phyloP scores from a whole-genome alignment of 495 filamentous ascomycete species.

The Astrocystis sublimbata region DNA sequence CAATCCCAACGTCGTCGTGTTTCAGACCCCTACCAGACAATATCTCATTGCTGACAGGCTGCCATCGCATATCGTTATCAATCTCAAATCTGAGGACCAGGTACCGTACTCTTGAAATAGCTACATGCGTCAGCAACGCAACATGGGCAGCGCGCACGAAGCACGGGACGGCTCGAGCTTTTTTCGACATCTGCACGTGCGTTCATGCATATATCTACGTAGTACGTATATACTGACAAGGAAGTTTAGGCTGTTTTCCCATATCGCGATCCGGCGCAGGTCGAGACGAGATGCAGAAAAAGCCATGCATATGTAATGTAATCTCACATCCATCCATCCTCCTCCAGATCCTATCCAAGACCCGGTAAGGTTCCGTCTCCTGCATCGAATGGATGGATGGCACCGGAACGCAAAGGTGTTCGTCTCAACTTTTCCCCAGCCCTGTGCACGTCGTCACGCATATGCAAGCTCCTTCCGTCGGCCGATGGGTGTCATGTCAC shows the following conservation, averaged over 20 bases:
- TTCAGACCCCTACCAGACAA: neutral
- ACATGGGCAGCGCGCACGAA: neutral
- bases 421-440: conserved; percentile 1
- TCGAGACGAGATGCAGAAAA: too few species aligned
- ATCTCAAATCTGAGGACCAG: neutral
- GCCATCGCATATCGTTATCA: neutral
- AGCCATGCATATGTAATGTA: neutral
- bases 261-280: neutral
- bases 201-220: conserved; percentile 12
- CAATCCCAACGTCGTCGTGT: neutral
- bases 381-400: neutral
- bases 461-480: neutral
- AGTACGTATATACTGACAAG: too few species aligned
- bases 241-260: conserved; percentile 4
- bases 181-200: conserved; percentile 1
- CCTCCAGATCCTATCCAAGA: too few species aligned
- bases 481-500: too few species aligned
- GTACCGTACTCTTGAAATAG: neutral
- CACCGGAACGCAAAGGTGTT: neutral
- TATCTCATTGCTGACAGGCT: neutral
- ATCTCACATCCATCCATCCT: too few species aligned
- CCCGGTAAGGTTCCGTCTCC: neutral
- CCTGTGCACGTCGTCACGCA: conserved; percentile 11
- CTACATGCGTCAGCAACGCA: neutral
- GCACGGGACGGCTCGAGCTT: conserved; percentile 11